Evolutionary conservation across 2,329 filamentous ascomycete genomes (phyloP).

Genomic region (Sclerotinia trifoliorum): DNA sequence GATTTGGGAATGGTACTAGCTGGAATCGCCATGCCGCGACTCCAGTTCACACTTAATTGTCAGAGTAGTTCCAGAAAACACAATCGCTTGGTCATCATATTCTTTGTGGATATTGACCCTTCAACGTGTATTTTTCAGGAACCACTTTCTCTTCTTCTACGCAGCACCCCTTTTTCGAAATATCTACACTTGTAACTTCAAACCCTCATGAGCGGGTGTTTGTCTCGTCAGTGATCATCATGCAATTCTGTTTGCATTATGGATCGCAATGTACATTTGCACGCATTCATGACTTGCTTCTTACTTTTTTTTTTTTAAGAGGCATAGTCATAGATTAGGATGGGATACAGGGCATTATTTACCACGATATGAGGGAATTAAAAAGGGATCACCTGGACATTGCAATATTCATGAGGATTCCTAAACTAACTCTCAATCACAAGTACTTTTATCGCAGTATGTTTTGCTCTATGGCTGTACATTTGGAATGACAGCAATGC

Average conservation of each 20-base stretch:
- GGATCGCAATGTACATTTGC: slow-evolving; percentile 37
- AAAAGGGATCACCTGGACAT: slow-evolving; percentile 14
- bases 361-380: slow-evolving; percentile 2
- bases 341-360: slow-evolving; percentile 8
- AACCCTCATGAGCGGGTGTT: slow-evolving; percentile 36
- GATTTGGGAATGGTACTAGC: slow-evolving; percentile 27
- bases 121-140: slow-evolving; percentile 28
- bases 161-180: slow-evolving; percentile 32
- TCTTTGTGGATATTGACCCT: slow-evolving; percentile 25
- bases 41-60: slow-evolving; percentile 37
- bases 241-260: slow-evolving; percentile 32
- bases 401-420: slow-evolving; percentile 10
- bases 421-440: slow-evolving; percentile 1
- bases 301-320: slow-evolving; percentile 18
- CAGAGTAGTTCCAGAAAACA: slow-evolving; percentile 13
- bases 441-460: slow-evolving; percentile 18
- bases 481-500: slow-evolving; percentile 18
- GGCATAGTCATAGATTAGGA: slow-evolving; percentile 17
- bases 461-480: slow-evolving; percentile 20
- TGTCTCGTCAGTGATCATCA: slow-evolving; percentile 35
- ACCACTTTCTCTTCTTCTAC: slow-evolving; percentile 33
- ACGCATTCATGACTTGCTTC: slow-evolving; percentile 30
- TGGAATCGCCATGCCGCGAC: slow-evolving; percentile 37
- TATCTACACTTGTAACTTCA: slow-evolving; percentile 39
- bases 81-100: slow-evolving; percentile 15